These are phyloP conservation scores for Glebionis coronaria DNA, from an alignment of 129 eudicot genomes.

Conservation along the genomic window DNA sequence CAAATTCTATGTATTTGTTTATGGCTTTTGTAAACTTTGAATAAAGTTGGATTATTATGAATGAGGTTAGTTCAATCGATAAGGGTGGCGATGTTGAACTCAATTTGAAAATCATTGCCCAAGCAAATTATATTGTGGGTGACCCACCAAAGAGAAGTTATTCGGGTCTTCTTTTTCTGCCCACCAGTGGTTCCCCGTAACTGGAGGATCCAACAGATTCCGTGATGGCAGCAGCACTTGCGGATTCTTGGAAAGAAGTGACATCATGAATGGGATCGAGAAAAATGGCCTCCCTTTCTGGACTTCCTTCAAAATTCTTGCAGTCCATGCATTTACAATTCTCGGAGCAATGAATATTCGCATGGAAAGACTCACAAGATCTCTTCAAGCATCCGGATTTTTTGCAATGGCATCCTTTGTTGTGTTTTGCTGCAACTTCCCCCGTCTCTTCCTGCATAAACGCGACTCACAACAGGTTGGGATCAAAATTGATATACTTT, in stretches of 20 bases:
- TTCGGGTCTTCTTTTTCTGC: too few species aligned
- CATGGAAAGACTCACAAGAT: conserved; percentile 88
- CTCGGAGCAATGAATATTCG: conserved; percentile 76
- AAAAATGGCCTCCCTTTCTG: conserved; percentile 62
- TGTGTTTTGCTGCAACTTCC: conserved; percentile 49
- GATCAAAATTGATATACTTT: not conserved
- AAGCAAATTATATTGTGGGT: too few species aligned
- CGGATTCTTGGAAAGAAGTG: conserved; percentile 51
- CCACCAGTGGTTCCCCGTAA: conserved; percentile 38
- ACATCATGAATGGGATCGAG: conserved; percentile 36
- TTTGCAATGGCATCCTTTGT: conserved; percentile 89
- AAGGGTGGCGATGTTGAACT: too few species aligned
- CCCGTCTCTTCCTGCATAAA: conserved; percentile 51
- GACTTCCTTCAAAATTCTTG: conserved; percentile 84
- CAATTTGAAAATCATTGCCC: too few species aligned
- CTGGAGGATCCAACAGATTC: conserved; percentile 59
- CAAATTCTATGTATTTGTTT: too few species aligned
- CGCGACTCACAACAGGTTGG: not conserved
- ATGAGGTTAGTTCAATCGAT: too few species aligned
- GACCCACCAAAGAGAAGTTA: too few species aligned
- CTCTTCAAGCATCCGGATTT: conserved; percentile 88
- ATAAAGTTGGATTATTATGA: too few species aligned
- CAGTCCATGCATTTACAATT: conserved; percentile 90
- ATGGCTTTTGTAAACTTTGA: too few species aligned
- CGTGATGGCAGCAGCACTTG: conserved; percentile 55